Conservation (phyloP, 2,329 filamentous ascomycete species). For the Ophiostoma australiae region DNA sequence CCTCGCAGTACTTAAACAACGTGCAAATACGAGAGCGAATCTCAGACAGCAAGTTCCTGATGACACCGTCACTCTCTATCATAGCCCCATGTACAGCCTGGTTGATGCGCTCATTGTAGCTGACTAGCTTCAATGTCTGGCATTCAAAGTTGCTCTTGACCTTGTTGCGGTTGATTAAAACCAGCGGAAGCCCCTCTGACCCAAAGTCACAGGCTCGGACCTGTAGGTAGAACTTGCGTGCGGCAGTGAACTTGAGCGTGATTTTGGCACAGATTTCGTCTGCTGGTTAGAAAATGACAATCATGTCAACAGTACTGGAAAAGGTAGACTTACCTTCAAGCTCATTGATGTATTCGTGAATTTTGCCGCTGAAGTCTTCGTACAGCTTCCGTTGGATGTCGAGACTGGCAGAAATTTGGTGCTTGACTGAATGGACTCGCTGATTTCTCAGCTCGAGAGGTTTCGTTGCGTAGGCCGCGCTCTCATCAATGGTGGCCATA, state of each 20-base stretch:
- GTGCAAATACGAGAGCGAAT: constrained; percentile 66
- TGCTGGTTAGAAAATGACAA: not conserved
- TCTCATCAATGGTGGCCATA: constrained; percentile 66
- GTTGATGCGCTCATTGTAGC: constrained; percentile 70
- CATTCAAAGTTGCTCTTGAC: constrained; percentile 78
- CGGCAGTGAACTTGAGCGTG: constrained; percentile 65
- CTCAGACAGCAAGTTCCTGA: constrained; percentile 66
- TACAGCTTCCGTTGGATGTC: constrained; percentile 62
- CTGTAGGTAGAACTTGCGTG: constrained; percentile 74
- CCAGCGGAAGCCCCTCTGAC: constrained; percentile 35
- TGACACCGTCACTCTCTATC: constrained; percentile 70
- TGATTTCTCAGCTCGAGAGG: constrained; percentile 86
- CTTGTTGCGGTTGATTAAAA: constrained; percentile 69
- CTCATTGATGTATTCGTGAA: constrained; percentile 47
- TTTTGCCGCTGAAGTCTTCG: constrained; percentile 79
- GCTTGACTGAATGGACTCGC: constrained; percentile 78
- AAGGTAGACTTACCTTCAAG: constrained; percentile 52
- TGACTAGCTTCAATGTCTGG: constrained; percentile 77
- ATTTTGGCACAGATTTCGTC: constrained; percentile 22
- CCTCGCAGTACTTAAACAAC: constrained; percentile 81
- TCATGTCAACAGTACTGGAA: not conserved
- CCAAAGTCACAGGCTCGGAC: constrained; percentile 60
- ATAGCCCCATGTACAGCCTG: constrained; percentile 82
- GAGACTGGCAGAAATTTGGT: constrained; percentile 22
- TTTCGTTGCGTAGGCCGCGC: constrained; percentile 70